Evolutionary conservation across 345 rosid genomes (phyloP), one percentile per base, ranked within the genome.

Genomic region (Turnera subulata): DNA sequence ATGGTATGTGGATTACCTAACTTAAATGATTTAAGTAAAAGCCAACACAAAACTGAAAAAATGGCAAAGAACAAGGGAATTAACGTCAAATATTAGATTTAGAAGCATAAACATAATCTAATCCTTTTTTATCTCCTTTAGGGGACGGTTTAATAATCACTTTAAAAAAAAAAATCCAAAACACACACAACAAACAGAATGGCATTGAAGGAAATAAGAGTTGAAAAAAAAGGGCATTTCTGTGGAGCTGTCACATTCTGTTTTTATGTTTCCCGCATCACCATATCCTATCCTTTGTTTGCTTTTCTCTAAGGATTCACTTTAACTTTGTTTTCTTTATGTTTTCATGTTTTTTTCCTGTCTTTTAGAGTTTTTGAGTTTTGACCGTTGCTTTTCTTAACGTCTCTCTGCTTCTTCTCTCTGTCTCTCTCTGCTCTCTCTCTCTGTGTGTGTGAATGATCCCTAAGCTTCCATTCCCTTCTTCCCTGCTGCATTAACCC

Each of bases 351-450:
- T 14, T 29, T 5, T 43, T 55, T 40, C 20, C 19, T 20, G 4
- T 10, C 52, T 18, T 33, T 16, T 50, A 24, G 25, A 19, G n/a
- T n/a, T n/a, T 43, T 46, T 29, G 38, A 5, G 40, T 72, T 83
- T 80, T 67, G 85, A 83, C 89, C 89, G 85, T 83, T 83, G 82
- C 85, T 64, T 73, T 55, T 53, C 77, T 66, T 47, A 46, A 24
- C 50, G 48, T 55, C 66, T 65, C 61, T 42, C 72, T 48, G 40
- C 52, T 17, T 17, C 20, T 40, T 43, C 40, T 19, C 24, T 42
- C 56, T 22, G 12, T 24, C 65, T 51, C 52, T 37, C n/a, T 25
- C 43, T 11, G 2, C 23, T 24, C 19, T 17, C n/a, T 23, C 39
- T 51, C 46, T 45, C 12, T 23, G 6, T 4, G 35, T 29, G 4